Conservation (phyloP, 2,329 filamentous ascomycete genomes). For the Aureobasidium vineae region DNA sequence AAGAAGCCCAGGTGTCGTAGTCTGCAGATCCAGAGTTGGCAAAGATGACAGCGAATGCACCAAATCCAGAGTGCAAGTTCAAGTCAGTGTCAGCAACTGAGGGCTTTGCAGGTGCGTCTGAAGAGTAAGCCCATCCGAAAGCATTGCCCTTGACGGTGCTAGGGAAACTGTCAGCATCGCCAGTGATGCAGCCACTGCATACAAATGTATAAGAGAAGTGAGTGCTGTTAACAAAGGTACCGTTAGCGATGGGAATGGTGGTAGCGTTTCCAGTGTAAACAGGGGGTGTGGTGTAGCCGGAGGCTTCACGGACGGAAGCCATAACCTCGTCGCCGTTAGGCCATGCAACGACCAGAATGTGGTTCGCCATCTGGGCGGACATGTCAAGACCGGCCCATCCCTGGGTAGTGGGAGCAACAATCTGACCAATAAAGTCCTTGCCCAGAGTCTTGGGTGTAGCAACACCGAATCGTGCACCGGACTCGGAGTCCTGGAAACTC, state of each 20-base stretch:
- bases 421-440: slow-evolving; percentile 56
- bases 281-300: slow-evolving; percentile 50
- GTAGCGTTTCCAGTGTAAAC: slow-evolving; percentile 47
- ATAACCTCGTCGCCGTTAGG: slow-evolving; percentile 49
- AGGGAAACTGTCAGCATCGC: slow-evolving; percentile 23
- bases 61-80: slow-evolving; percentile 26
- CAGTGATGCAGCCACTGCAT: slow-evolving; percentile 42
- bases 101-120: slow-evolving; percentile 14
- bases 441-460: slow-evolving; percentile 51
- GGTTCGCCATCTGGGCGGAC: slow-evolving; percentile 49
- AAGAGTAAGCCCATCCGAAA: slow-evolving; percentile 28
- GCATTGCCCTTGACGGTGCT: slow-evolving; percentile 25
- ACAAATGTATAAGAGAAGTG: slow-evolving; percentile 57
- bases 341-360: slow-evolving; percentile 53
- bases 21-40: slow-evolving; percentile 15
- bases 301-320: slow-evolving; percentile 47
- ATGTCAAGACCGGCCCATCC: slow-evolving; percentile 54
- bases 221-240: slow-evolving; percentile 54
- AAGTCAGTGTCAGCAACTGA: slow-evolving; percentile 13
- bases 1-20: slow-evolving; percentile 27
- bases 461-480: slow-evolving; percentile 52
- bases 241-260: slow-evolving; percentile 50
- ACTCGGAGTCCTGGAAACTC: slow-evolving; percentile 41
- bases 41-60: slow-evolving; percentile 25
- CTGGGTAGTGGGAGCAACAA: slow-evolving; percentile 48